Percentiles rank a stretch among this genome's conserved stretches.
These are phyloP conservation scores for Dothidotthia symphoricarpi DNA, from an alignment of 2,329 filamentous ascomycete genomes.

Conservation along the genomic window DNA sequence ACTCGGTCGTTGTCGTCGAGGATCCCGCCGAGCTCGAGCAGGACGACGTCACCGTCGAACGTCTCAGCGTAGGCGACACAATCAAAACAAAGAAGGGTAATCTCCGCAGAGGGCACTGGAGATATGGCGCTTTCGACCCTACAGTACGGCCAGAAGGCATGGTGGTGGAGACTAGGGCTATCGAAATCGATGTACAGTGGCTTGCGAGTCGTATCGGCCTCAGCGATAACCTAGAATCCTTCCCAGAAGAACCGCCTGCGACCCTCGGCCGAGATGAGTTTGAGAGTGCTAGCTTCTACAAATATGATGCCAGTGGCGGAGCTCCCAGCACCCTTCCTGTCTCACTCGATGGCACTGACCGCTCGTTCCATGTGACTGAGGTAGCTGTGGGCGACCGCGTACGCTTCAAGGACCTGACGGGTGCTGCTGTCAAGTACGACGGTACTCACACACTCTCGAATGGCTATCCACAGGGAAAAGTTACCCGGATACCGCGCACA, in stretches of 20 bases:
- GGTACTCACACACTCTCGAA: slow-evolving; percentile 27
- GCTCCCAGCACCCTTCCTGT: slow-evolving; percentile 23
- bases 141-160: slow-evolving; percentile 51
- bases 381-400: slow-evolving; percentile 51
- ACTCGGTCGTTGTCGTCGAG: slow-evolving; percentile 54
- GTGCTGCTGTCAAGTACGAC: slow-evolving; percentile 54
- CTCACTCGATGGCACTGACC: slow-evolving; percentile 23
- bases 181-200: slow-evolving; percentile 54
- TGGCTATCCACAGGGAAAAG: slow-evolving; percentile 41
- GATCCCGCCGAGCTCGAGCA: slow-evolving; percentile 45
- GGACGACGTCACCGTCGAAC: slow-evolving; percentile 37
- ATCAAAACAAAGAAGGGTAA: slow-evolving; percentile 54
- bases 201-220: slow-evolving; percentile 46
- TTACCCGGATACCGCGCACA: slow-evolving; percentile 48
- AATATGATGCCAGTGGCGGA: slow-evolving; percentile 45
- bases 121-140: slow-evolving; percentile 53
- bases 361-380: slow-evolving; percentile 39
- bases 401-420: slow-evolving; percentile 54
- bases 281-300: slow-evolving; percentile 43
- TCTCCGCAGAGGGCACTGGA: slow-evolving; percentile 54
- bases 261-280: slow-evolving; percentile 42
- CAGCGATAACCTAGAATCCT: slow-evolving; percentile 7
- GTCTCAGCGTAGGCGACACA: slow-evolving; percentile 50
- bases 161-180: slow-evolving; percentile 52
- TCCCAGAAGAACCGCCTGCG: slow-evolving; percentile 34